phyloP scores from a whole-genome alignment of 345 rosid species.

The Citrus mangshanensis region DNA sequence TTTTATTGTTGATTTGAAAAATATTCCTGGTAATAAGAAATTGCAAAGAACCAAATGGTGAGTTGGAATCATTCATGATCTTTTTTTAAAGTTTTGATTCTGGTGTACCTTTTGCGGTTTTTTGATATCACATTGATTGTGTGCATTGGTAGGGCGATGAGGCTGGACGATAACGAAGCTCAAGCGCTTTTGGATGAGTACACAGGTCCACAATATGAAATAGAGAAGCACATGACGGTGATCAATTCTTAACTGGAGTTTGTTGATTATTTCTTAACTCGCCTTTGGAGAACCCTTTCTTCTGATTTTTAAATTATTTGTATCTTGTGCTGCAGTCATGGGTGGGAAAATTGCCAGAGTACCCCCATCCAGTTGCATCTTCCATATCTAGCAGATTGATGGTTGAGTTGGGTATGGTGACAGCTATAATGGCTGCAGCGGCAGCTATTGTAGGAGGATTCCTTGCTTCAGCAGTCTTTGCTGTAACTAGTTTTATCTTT shows the following conservation, averaged over 20 bases:
- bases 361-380: conserved; percentile 83
- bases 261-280: neutral
- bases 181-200: conserved; percentile 63
- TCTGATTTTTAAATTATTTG: neutral
- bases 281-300: neutral
- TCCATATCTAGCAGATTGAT: conserved; percentile 93
- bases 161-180: conserved; percentile 56
- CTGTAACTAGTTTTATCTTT: conserved; percentile 75
- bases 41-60: conserved; percentile 92
- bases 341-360: conserved; percentile 71
- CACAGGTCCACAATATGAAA: conserved; percentile 63
- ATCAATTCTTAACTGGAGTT: conserved; percentile 24
- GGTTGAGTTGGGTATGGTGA: conserved; percentile 92
- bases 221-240: conserved; percentile 75
- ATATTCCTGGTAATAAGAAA: conserved; percentile 78
- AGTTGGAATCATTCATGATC: neutral
- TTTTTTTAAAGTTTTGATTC: conserved; percentile 6
- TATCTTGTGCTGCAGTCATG: conserved; percentile 54
- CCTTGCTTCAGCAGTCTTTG: conserved; percentile 84
- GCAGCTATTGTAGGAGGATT: conserved; percentile 87
- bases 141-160: conserved; percentile 63
- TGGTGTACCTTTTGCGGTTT: neutral
- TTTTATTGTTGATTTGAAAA: conserved; percentile 75
- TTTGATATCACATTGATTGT: neutral
- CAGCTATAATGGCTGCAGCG: conserved; percentile 82